These are phyloP conservation scores for Hypericum perforatum DNA, from an alignment of 345 rosid genomes.

Conservation along the genomic window DNA sequence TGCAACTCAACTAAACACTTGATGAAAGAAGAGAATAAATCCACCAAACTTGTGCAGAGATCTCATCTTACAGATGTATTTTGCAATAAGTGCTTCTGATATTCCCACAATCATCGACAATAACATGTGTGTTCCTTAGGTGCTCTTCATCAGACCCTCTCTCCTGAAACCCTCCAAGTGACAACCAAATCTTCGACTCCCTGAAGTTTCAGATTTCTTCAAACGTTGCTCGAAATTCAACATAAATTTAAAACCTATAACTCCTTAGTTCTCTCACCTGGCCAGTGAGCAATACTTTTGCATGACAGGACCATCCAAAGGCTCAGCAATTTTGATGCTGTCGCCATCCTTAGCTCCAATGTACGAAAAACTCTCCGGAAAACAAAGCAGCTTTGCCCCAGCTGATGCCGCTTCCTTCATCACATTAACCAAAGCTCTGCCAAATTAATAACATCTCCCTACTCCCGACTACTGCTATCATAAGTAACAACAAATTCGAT, in stretches of 20 bases:
- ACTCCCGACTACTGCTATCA: not conserved
- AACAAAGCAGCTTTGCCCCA: slow-evolving; percentile 77
- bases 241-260: not conserved
- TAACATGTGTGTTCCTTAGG: slow-evolving; percentile 73
- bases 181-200: slow-evolving; percentile 75
- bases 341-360: slow-evolving; percentile 60
- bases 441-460: not conserved
- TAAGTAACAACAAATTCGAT: too few relatives aligned
- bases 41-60: not conserved
- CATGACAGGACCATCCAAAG: slow-evolving; percentile 81
- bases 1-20: too few relatives aligned
- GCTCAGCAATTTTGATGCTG: slow-evolving; percentile 57
- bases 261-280: slow-evolving; percentile 32
- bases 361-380: slow-evolving; percentile 79
- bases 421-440: slow-evolving; percentile 6
- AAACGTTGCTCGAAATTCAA: too few relatives aligned
- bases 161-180: slow-evolving; percentile 91
- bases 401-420: slow-evolving; percentile 72
- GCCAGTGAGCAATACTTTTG: slow-evolving; percentile 74
- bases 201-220: slow-evolving; percentile 20
- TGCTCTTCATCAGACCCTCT: slow-evolving; percentile 60
- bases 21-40: not conserved
- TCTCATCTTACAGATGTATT: slow-evolving; percentile 59
- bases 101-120: slow-evolving; percentile 61
- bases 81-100: slow-evolving; percentile 61